Evolutionary conservation across 768 basidiomycete species (phyloP).

Genomic region (Cyclocybe cylindracea): DNA sequence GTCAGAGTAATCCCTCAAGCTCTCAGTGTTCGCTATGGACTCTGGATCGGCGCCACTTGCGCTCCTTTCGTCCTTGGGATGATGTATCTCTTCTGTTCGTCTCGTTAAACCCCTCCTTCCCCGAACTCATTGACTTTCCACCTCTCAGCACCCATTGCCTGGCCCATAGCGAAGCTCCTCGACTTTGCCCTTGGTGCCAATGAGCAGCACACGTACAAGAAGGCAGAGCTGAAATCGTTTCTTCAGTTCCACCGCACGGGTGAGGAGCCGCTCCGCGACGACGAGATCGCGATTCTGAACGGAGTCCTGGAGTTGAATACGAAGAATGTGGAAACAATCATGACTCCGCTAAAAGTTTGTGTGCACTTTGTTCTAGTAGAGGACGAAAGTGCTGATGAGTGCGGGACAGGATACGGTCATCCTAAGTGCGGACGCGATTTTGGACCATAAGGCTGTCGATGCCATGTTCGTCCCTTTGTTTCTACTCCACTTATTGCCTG

Average conservation of each 20-base stretch:
- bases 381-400: too few species aligned
- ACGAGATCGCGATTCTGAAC: conserved; percentile 80
- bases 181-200: conserved; percentile 78
- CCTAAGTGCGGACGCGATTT: conserved; percentile 71
- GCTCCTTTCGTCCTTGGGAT: conserved; percentile 71
- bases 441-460: conserved; percentile 82
- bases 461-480: conserved; percentile 49
- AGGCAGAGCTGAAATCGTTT: conserved; percentile 79
- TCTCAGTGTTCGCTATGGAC: conserved; percentile 76
- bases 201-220: conserved; percentile 78
- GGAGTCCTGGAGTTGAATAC: conserved; percentile 78
- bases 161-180: conserved; percentile 78
- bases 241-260: conserved; percentile 78
- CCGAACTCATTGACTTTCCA: background rate
- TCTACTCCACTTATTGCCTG: conserved; percentile 3
- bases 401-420: conserved; percentile 73
- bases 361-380: conserved; percentile 8
- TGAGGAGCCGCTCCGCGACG: conserved; percentile 76
- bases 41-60: conserved; percentile 77
- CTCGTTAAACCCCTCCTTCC: conserved; percentile 25
- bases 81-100: conserved; percentile 63
- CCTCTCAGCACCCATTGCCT: conserved; percentile 71
- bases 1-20: conserved; percentile 66
- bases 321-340: conserved; percentile 75
- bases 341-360: conserved; percentile 73